These are phyloP conservation scores for Drechslerella dactyloides DNA, from an alignment of 2,329 filamentous ascomycete species.

Conservation along the genomic window DNA sequence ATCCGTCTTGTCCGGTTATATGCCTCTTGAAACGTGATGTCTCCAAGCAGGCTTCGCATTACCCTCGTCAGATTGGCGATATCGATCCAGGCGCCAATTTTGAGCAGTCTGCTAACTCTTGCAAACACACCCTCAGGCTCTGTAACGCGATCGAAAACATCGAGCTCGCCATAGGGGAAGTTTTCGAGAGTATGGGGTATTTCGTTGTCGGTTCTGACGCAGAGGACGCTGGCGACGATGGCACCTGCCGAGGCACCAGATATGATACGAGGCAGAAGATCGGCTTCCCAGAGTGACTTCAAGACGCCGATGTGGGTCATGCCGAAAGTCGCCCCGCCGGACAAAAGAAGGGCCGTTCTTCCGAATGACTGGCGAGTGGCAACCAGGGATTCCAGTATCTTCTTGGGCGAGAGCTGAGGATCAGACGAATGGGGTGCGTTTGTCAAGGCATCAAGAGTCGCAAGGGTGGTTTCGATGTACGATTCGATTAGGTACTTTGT, in stretches of 20 bases:
- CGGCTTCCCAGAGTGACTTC: slow-evolving; percentile 76
- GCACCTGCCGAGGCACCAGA: slow-evolving; percentile 87
- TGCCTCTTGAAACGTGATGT: slow-evolving; percentile 93
- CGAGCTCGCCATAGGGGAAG: slow-evolving; percentile 80
- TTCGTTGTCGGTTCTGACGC: slow-evolving; percentile 77
- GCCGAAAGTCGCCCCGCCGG: slow-evolving; percentile 85
- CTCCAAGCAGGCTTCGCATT: slow-evolving; percentile 79
- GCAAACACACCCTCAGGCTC: slow-evolving; percentile 69
- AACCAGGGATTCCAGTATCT: slow-evolving; percentile 72
- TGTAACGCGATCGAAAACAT: slow-evolving; percentile 74
- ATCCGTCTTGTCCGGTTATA: slow-evolving; percentile 93
- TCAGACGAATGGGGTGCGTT: slow-evolving; percentile 59
- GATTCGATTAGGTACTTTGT: slow-evolving; percentile 86
- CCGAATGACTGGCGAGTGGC: slow-evolving; percentile 80
- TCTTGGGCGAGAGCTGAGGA: slow-evolving; percentile 58
- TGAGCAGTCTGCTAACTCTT: slow-evolving; percentile 74
- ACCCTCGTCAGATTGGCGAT: slow-evolving; percentile 80
- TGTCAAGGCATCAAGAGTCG: slow-evolving; percentile 75
- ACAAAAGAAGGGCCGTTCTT: slow-evolving; percentile 80
- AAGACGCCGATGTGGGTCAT: slow-evolving; percentile 91
- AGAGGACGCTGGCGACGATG: slow-evolving; percentile 81
- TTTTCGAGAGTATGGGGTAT: slow-evolving; percentile 71
- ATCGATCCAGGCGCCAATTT: slow-evolving; percentile 83
- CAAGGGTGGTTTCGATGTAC: slow-evolving; percentile 80
- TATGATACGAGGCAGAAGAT: slow-evolving; percentile 81